A percentile compares a stretch with the other conserved stretches of the same genome.
Evolutionary conservation across 768 basidiomycete genomes (phyloP).

Genomic region (Termitomyces sp.): DNA sequence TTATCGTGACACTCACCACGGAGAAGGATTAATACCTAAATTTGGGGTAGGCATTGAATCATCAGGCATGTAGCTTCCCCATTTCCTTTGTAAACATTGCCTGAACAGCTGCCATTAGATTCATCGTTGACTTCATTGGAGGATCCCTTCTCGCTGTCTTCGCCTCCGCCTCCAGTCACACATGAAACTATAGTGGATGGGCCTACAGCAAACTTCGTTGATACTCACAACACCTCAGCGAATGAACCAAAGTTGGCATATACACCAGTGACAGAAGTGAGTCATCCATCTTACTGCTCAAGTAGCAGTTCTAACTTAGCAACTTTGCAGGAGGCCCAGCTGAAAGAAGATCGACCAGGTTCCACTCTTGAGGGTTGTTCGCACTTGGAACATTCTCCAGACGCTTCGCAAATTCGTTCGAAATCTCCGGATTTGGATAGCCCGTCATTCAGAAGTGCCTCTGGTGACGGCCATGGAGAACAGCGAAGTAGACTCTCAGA

Average conservation of each 20-base stretch:
- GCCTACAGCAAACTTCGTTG: background rate
- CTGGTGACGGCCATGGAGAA: background rate
- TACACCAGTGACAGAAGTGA: background rate
- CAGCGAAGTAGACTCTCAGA: background rate
- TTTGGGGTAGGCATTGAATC: constrained; percentile 26
- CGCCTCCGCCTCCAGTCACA: background rate
- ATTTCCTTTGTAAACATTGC: background rate
- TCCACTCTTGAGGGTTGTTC: background rate
- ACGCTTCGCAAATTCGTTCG: background rate
- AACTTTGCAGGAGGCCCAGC: background rate
- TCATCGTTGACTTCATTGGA: background rate
- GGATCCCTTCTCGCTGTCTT: constrained; percentile 1
- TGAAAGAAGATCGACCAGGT: background rate
- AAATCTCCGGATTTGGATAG: background rate
- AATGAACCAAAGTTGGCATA: background rate
- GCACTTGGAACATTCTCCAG: background rate
- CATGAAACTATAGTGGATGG: background rate
- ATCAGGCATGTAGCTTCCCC: background rate
- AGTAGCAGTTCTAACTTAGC: background rate
- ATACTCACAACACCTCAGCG: background rate
- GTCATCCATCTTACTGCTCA: background rate
- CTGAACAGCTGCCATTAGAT: background rate
- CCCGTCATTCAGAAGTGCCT: background rate
- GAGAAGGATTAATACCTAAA: constrained; percentile 28
- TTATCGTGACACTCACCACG: background rate